Base-by-base conservation (phyloP, 2,329 filamentous ascomycete genomes). In the Chrysosporium queenslandicum region DNA sequence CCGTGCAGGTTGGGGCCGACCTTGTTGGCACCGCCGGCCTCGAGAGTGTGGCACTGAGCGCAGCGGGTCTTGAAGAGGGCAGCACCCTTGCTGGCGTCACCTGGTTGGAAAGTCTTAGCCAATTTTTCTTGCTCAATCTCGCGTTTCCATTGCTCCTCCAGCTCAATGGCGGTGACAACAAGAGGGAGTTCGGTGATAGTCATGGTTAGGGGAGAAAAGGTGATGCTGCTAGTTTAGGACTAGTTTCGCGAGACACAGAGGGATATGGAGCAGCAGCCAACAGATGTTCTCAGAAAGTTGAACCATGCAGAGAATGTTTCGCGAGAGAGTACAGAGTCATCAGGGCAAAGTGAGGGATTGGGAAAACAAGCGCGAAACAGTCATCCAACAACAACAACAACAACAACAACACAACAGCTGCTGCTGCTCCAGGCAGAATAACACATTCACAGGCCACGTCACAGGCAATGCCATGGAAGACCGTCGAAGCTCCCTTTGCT, bases 11-110 rank as follows among this genome's bases (percentile, higher is more conserved):
- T 89, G 68, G 92, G 92, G 71, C 92, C 92, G 74, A 95, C 87
- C 85, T 97, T 97, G 88, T 96, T 94, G 76, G 82, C 82, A 75
- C 91, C 92, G 66, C 80, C 85, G 59, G 78, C 80, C 75, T 94
- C 89, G 71, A 95, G 78, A 74, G 87, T 97, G 81, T 98, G 92
- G 86, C 92, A 98, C 79, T 96, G 89, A 63, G 87, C 86, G 79
- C 92, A 98, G 73, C 92, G 85, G 63, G 90, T 97, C 80, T 58
- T 56, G 56, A 58, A 58, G 45, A 58, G 55, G 46, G 43, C 46
- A 41, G 56, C 55, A 52, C 56, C 56, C 51, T 56, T 57, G 40
- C 27, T 12, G 27, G 53, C 55, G 27, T 57, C 56, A 51, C 55
- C 56, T 56, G 50, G 46, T 40, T 46, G 30, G 39, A 27, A 21